These are phyloP conservation scores for Malassezia arunalokei DNA, from an alignment of 1,284 basidiomycete species.

Conservation along the genomic window DNA sequence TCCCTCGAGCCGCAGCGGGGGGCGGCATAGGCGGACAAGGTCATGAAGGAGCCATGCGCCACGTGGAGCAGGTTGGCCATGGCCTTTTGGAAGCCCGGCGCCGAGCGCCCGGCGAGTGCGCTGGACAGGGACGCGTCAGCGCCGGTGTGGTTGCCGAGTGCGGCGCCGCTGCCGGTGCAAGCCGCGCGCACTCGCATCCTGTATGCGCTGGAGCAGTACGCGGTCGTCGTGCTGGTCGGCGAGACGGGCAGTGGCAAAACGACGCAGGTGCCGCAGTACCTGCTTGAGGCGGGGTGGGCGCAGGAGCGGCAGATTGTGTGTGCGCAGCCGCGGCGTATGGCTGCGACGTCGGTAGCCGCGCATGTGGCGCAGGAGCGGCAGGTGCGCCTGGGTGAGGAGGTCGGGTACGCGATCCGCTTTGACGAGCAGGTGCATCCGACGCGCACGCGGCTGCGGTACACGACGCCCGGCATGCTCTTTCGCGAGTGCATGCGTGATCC, in stretches of 20 bases:
- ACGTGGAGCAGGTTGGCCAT: slow-evolving; percentile 3
- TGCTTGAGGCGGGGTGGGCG: slow-evolving; percentile 62
- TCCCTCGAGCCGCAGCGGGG: not conserved
- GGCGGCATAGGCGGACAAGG: not conserved
- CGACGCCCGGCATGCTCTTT: slow-evolving; percentile 34
- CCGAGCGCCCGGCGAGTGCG: slow-evolving; percentile 52
- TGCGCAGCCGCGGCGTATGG: slow-evolving; percentile 46
- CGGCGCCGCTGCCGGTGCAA: slow-evolving; percentile 62
- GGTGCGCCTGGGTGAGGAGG: slow-evolving; percentile 65
- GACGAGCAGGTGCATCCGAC: slow-evolving; percentile 41
- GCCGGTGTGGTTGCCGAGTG: slow-evolving; percentile 46
- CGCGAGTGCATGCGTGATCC: slow-evolving; percentile 36
- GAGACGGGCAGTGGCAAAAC: slow-evolving; percentile 39
- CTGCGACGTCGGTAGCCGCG: slow-evolving; percentile 46
- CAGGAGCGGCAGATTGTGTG: slow-evolving; percentile 34
- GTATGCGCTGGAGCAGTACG: slow-evolving; percentile 69
- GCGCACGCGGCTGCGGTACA: slow-evolving; percentile 44
- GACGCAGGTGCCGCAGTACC: slow-evolving; percentile 72
- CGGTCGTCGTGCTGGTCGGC: slow-evolving; percentile 61
- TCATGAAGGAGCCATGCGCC: not conserved
- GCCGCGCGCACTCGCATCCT: slow-evolving; percentile 71
- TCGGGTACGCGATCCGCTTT: slow-evolving; percentile 49
- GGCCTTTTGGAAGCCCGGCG: slow-evolving; percentile 42
- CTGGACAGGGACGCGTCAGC: slow-evolving; percentile 68
- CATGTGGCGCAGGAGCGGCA: slow-evolving; percentile 46